Conservation (phyloP, 2,329 filamentous ascomycete genomes). For the Zymoseptoria brevis region DNA sequence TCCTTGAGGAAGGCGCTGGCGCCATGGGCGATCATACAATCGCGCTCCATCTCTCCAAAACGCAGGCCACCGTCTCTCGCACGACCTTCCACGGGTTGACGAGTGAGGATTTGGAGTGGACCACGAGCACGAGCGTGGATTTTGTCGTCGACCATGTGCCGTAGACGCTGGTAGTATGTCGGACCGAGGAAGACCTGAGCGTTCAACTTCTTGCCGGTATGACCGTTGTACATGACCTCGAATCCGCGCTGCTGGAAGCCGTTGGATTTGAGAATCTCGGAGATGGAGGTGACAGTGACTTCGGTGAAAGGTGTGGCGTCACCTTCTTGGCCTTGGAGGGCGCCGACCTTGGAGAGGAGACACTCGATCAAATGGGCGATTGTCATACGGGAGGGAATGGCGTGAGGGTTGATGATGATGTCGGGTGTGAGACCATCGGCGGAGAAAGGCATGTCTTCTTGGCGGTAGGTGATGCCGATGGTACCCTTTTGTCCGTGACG, state of each 20-base stretch:
- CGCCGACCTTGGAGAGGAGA: conserved; percentile 89
- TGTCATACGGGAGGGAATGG: conserved; percentile 99
- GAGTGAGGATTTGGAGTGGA: conserved; percentile 91
- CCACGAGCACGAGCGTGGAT: conserved; percentile 98
- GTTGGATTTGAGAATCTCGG: conserved; percentile 73
- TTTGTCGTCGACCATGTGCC: conserved; percentile 99
- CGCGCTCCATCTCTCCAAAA: conserved; percentile 99
- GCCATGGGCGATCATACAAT: conserved; percentile 99
- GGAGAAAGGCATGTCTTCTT: conserved; percentile 98
- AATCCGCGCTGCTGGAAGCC: conserved; percentile 97
- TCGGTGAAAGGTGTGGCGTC: conserved; percentile 98
- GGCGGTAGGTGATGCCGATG: conserved; percentile 94
- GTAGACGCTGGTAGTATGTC: conserved; percentile 96
- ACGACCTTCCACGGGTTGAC: conserved; percentile 96
- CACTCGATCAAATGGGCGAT: conserved; percentile 99
- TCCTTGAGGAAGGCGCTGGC: conserved; percentile 96
- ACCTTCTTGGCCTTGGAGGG: conserved; percentile 87
- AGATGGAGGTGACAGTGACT: conserved; percentile 91
- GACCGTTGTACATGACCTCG: conserved; percentile 97
- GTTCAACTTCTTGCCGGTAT: conserved; percentile 87
- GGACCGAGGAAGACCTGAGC: conserved; percentile 95
- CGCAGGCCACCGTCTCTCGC: conserved; percentile 94
- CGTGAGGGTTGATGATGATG: conserved; percentile 98
- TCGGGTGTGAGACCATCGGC: conserved; percentile 86
- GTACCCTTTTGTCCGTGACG: conserved; percentile 99